Evolutionary conservation across 331 rosid species (phyloP), one percentile per base, ranked within the genome.

Genomic region (Prunus yedoensis): DNA sequence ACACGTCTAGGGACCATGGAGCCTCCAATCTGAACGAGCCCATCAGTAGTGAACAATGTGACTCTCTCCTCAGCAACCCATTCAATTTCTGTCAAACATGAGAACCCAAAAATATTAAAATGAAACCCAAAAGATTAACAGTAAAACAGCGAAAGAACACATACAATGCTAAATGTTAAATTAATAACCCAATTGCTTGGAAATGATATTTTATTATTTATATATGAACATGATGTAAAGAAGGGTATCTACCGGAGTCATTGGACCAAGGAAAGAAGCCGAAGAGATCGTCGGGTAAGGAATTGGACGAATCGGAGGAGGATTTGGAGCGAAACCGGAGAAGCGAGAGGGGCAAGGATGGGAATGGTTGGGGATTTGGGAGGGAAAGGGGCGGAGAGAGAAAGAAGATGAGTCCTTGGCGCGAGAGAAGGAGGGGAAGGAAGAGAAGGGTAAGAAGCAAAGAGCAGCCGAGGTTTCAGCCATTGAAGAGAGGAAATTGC

Each of bases 21-120:
- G 77, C 99, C 99, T 73, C 99, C 99, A 35, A 94, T 88, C 88
- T 94, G 99, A 81, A 92, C 62, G 25, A 94, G 89, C 45, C 99
- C 99, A 84, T 94, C 99, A 23, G 92, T 62, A 38, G 99, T 94
- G 92, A 94, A 90, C 80, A 94, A 84, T 8, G 98, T 94, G 57
- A 91, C 87, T 83, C 88, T 87, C 58, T 91, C 95, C 69, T 90
- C 92, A 25, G 86, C 81, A 81, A 90, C 79, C 99, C 99, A 94
- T 71, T 91, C 93, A 75, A 91, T 94, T 78, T 94, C 99, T 94
- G 86, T 63, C 65, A 85, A 66, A 68, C 64, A 80, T 58, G 51
- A 17, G 6, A 71, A 83, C 68, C 78, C 43, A 47, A 5, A 25
- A 57, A 59, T 20, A 43, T 45, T 3, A 25, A 2, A 43, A 58